A percentile compares a stretch with the other conserved stretches of the same genome.
These are phyloP conservation scores for Sordariomycetes sp. DNA, from an alignment of 2,329 filamentous ascomycete species.

Conservation along the genomic window DNA sequence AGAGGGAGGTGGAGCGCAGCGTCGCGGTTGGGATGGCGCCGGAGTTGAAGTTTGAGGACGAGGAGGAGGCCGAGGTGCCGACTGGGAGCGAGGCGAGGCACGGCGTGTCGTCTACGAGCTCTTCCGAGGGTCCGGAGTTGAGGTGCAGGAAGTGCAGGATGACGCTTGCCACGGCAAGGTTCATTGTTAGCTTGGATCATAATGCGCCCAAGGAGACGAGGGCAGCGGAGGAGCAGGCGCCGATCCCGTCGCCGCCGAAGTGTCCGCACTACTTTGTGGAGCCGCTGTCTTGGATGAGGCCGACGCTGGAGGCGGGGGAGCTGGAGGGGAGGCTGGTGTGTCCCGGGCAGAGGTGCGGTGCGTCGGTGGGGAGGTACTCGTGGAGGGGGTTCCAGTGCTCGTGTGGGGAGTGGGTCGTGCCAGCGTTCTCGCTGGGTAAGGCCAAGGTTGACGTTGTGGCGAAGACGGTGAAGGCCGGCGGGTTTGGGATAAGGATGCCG, in stretches of 20 bases:
- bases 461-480: conserved; percentile 12
- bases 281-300: conserved; percentile 88
- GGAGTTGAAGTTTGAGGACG: conserved; percentile 72
- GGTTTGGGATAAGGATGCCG: conserved; percentile 40
- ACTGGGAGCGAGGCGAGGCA: conserved; percentile 7
- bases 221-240: neutral
- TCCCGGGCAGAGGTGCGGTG: conserved; percentile 63
- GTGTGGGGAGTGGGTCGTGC: conserved; percentile 82
- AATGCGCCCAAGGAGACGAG: conserved; percentile 10
- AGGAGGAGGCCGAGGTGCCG: conserved; percentile 16
- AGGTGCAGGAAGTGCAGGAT: conserved; percentile 86
- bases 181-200: conserved; percentile 48
- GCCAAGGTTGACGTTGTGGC: conserved; percentile 63
- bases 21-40: conserved; percentile 68
- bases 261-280: conserved; percentile 89
- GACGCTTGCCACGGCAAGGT: conserved; percentile 40
- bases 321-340: conserved; percentile 78
- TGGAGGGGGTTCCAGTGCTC: conserved; percentile 94
- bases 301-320: conserved; percentile 64
- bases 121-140: conserved; percentile 24
- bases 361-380: conserved; percentile 82
- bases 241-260: conserved; percentile 7
- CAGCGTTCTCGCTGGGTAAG: conserved; percentile 76
- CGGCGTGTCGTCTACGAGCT: conserved; percentile 3
- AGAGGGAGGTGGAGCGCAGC: conserved; percentile 34